These are phyloP conservation scores for Pythium phragmiticola DNA, from an alignment of 352 stramenopile genomes.

Conservation along the genomic window DNA sequence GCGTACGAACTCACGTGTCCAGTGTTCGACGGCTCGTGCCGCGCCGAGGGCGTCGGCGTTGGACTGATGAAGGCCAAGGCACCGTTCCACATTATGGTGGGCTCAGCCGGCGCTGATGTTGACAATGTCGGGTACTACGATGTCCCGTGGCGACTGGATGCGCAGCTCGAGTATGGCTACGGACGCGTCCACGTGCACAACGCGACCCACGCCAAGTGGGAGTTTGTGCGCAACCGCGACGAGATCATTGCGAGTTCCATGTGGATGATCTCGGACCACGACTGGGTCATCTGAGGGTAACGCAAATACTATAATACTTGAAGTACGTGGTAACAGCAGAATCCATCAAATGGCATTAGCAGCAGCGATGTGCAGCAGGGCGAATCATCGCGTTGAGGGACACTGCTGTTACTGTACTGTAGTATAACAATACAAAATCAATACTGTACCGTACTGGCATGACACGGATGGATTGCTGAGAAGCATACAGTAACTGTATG, in stretches of 20 bases:
- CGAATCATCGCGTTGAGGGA: no score
- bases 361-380: no score
- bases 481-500: no score
- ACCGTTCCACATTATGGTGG: conserved; percentile 33
- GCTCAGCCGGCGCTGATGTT: conserved; percentile 26
- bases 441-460: no score
- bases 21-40: conserved; percentile 13
- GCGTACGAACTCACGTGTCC: conserved; percentile 31
- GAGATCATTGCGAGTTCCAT: conserved; percentile 5
- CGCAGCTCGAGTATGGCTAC: conserved; percentile 28
- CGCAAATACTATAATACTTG: no score
- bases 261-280: conserved; percentile 30
- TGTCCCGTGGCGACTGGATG: conserved; percentile 17
- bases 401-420: no score
- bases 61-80: neutral
- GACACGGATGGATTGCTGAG: no score
- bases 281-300: conserved; percentile 5
- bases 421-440: no score
- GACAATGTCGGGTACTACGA: conserved; percentile 22
- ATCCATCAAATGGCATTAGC: no score
- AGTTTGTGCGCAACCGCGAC: conserved; percentile 24
- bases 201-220: conserved; percentile 25
- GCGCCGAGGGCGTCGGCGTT: neutral
- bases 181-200: conserved; percentile 31
- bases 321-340: no score